Base-by-base conservation (phyloP, 106 monocot genomes). In the Xerophyta viscosa region DNA sequence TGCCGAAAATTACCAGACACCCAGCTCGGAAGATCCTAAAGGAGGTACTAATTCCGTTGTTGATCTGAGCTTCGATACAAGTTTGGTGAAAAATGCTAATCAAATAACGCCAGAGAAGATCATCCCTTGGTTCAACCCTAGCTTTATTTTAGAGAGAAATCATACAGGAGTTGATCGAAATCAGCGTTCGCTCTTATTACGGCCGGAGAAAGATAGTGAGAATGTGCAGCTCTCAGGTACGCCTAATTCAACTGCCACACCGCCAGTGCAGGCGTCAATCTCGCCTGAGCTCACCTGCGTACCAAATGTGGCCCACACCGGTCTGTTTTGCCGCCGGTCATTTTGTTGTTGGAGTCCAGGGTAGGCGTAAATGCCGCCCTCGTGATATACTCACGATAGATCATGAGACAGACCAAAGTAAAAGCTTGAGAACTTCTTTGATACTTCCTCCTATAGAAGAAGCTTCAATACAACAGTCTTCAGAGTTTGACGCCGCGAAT, bases 271-370 rank as follows among this genome's bases (percentile, higher is more conserved):
- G 56, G 67, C 85, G 2, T 82, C 96, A 12, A 79, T 96, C 31
- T 96, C 96, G 8, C 96, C 96, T 7, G 96, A 96, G 64, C 55
- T 96, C 20, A 24, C 54, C 4, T 46, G 66, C 20, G 76, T 56
- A 41, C n/a, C n/a, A n/a, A n/a, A 37, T 67, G 26, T 57, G 61
- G 1, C 74, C 87, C 3, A 71, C 76, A 2, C 89, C 96, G 1
- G 70, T 60, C 5, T 96, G 96, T 57, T 96, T 85, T 39, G 88
- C 85, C 1, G 72, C 96, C 3, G 96, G 96, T n/a, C 81, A 96
- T 61, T 60, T 78, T 24, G 50, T 85, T n/a, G 51, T 82, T 29
- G 85, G 96, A 13, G 76, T 89, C 37, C 66, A 63, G 14, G 88
- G 85, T 65, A 64, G 81, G 24, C 68, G 89, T 36, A 96, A 89